Base-by-base conservation (phyloP, 2,329 filamentous ascomycete genomes). In the Truncatella angustata region DNA sequence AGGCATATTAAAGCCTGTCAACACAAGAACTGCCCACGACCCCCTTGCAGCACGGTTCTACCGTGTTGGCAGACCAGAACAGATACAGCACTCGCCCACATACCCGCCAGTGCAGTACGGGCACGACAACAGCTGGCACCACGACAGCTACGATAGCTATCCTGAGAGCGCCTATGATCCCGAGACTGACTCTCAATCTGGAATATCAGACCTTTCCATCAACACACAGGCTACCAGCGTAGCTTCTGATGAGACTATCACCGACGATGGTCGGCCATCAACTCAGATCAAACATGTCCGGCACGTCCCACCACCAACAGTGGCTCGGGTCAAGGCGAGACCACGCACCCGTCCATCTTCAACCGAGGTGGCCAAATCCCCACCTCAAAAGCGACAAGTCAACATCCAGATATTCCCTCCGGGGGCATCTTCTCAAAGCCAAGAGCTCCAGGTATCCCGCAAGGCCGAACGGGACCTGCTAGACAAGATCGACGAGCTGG, bases 141-240 rank as follows among this genome's bases (percentile, higher is more conserved):
- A 63, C 52, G 55, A 58, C 40, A 58, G 57, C 34, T 64, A 58
- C 30, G 54, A 49, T 37, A 62, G 55, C 44, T 65, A 58, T 26
- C 56, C 58, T 2, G 67, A 70, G 46, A 70, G 67, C 12, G 60
- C 54, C 45, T 64, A 58, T 50, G 64, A 70, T 26, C 56, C 58
- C 4, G 68, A 70, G 50, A 70, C 68, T 10, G 69, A 71, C 51
- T 66, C 69, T 18, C 65, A 68, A 46, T 70, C 68, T 5, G 63
- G 62, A 9, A 66, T 64, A 0, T 72, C 70, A 0, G 68, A 70
- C 21, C 63, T 72, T 30, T 72, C 70, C 5, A 56, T 65, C 45
- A 72, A 65, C 55, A 73, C 70, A 3, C 62, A 71, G 45, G 70
- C 70, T 28, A 72, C 70, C 5, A 71, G 67, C 21, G 66, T 72